A percentile compares a stretch with the other conserved stretches of the same genome.
Conservation (phyloP, 805 yeast genomes). For the Clavispora asparagi region DNA sequence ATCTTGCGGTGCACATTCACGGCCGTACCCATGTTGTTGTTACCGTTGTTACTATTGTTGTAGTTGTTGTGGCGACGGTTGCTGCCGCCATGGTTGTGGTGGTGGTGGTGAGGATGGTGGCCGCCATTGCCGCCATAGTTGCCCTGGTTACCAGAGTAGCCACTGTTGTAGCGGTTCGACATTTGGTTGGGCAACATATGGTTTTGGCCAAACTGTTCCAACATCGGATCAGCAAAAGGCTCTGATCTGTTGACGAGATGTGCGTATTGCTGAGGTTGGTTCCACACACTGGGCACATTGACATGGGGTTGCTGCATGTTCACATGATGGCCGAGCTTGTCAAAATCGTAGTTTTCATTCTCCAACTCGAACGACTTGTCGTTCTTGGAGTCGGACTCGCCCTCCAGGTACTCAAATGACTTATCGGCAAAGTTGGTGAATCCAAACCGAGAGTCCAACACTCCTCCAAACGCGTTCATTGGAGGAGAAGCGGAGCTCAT, state of each 20-base stretch:
- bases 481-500: slow-evolving; percentile 13
- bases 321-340: background rate
- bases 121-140: background rate
- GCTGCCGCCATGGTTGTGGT: background rate
- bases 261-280: slow-evolving; percentile 4
- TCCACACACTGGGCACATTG: slow-evolving; percentile 15
- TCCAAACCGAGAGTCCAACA: slow-evolving; percentile 14
- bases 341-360: background rate
- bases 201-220: background rate
- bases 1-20: slow-evolving; percentile 43
- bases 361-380: background rate
- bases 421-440: slow-evolving; percentile 4
- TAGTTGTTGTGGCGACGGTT: slow-evolving; percentile 5
- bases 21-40: slow-evolving; percentile 15
- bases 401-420: background rate
- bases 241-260: background rate
- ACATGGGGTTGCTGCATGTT: slow-evolving; percentile 2
- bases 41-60: slow-evolving; percentile 5
- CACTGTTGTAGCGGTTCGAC: background rate
- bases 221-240: background rate
- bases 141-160: background rate
- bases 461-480: slow-evolving; percentile 17
- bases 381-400: background rate
- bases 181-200: background rate
- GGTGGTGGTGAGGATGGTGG: background rate